Conservation (phyloP, 345 rosid genomes). For the Eucalyptus curtisii region DNA sequence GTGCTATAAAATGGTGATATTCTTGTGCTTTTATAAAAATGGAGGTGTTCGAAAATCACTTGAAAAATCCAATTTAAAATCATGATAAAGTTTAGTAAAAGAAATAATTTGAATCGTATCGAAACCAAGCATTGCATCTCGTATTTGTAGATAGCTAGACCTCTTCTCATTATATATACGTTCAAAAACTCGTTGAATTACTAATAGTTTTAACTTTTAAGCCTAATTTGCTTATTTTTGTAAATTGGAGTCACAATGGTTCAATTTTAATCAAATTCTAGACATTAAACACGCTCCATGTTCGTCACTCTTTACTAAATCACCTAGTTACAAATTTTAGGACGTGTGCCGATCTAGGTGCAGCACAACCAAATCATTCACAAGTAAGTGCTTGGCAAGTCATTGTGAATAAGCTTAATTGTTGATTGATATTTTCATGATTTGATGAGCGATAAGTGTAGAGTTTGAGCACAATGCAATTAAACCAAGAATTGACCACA, state of each 20-base stretch:
- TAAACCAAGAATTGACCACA: no score
- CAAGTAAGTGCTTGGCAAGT: no score
- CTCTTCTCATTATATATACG: not conserved
- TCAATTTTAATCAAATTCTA: no score
- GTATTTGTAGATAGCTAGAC: no score
- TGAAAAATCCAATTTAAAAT: not conserved
- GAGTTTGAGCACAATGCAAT: not conserved
- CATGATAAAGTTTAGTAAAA: not conserved
- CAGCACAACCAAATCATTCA: fast-evolving
- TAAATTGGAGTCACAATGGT: not conserved
- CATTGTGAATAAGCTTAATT: no score
- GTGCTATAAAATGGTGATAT: not conserved
- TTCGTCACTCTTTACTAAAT: not conserved
- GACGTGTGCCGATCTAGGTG: no score
- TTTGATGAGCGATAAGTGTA: fast-evolving
- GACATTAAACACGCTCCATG: not conserved
- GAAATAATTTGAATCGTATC: no score
- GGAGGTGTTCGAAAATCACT: not conserved
- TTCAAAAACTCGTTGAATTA: fast-evolving
- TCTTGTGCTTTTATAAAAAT: no score
- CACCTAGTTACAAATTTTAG: no score
- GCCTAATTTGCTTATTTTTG: no score
- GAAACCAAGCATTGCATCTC: no score
- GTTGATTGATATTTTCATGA: not conserved
- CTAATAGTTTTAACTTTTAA: not conserved